Base-by-base conservation (phyloP, 768 basidiomycete species). In the Pleurotus sapidus region DNA sequence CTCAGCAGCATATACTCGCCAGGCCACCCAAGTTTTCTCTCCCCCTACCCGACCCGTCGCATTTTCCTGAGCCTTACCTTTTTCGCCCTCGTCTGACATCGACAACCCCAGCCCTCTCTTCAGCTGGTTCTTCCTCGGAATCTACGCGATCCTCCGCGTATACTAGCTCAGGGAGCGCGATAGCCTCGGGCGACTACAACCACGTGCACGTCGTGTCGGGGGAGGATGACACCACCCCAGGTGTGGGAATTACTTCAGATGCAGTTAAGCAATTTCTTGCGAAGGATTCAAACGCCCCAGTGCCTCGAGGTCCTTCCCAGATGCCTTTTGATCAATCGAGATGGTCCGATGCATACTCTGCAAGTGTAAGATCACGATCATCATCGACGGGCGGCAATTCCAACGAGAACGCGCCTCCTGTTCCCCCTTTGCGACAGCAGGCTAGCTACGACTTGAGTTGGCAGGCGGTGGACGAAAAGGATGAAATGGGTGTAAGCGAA, bases 111-210 rank as follows among this genome's bases (percentile, higher is more conserved):
- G 76, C 85, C 14, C 83, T 89, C 55, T 90, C 88, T 2, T 88
- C 88, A 3, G 81, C 82, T 42, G 83, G 83, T 46, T 88, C 91
- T 0, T 87, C 88, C 23, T 84, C 86, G 30, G 77, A 80, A 1
- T 90, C 89, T 4, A 83, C 87, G 5, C 81, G 89, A 49, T 91
- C 90, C 6, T 89, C 88, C 3, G 88, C 89, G 4, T 91, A 91
- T 66, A 88, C 88, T 20, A 87, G 80, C 70, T 83, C 84, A 17
- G 87, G 86, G 55, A 87, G 86, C 69, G 78, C 81, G 17, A 68
- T 82, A 45, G 74, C 79, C 23, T 82, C 84, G 42, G 77, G 77
- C 39, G 89, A 91, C 70, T 84, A 79, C 55, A 77, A 79, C 18
- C 82, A 86, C 68, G 79, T 89, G 45, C 87, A 83, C 57, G 84